These are phyloP conservation scores for Melaleuca alternifolia DNA, from an alignment of 345 rosid genomes.

Conservation along the genomic window DNA sequence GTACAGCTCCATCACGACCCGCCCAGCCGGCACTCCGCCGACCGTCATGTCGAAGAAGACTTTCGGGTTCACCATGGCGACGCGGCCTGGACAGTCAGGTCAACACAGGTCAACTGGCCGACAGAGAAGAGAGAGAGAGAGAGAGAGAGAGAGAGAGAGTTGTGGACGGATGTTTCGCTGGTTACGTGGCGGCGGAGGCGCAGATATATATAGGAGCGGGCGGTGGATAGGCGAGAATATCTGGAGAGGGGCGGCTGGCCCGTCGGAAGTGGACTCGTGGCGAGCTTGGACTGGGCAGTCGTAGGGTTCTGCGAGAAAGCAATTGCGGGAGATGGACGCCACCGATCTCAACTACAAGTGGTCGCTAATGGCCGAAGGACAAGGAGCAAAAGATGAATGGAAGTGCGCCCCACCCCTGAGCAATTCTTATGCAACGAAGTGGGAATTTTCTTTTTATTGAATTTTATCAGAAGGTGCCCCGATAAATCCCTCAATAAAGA, in stretches of 20 bases:
- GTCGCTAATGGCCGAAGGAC: neutral
- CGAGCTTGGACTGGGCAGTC: neutral
- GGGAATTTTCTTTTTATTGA: too few relatives aligned
- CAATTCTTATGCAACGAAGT: too few relatives aligned
- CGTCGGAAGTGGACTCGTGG: neutral
- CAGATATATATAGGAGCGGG: neutral
- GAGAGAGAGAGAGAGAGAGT: neutral
- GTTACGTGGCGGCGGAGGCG: neutral
- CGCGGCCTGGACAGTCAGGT: neutral
- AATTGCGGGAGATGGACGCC: neutral
- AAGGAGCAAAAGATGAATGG: too few relatives aligned
- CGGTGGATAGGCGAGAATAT: neutral
- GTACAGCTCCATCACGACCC: constrained; percentile 21
- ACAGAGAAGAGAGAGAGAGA: too few relatives aligned
- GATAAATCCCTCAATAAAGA: neutral
- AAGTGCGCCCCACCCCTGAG: too few relatives aligned
- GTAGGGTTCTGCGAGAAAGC: neutral
- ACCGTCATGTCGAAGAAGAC: constrained; percentile 8
- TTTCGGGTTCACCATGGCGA: constrained; percentile 4
- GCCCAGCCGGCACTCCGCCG: constrained; percentile 8
- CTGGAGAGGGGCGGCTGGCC: neutral
- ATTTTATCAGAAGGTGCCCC: neutral
- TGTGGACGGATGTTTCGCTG: neutral
- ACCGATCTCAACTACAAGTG: neutral
- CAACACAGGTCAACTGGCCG: neutral